A percentile compares a stretch with the other conserved stretches of the same genome.
phyloP scores from a whole-genome alignment of 257 asterid species.

The Solanum neorickii region DNA sequence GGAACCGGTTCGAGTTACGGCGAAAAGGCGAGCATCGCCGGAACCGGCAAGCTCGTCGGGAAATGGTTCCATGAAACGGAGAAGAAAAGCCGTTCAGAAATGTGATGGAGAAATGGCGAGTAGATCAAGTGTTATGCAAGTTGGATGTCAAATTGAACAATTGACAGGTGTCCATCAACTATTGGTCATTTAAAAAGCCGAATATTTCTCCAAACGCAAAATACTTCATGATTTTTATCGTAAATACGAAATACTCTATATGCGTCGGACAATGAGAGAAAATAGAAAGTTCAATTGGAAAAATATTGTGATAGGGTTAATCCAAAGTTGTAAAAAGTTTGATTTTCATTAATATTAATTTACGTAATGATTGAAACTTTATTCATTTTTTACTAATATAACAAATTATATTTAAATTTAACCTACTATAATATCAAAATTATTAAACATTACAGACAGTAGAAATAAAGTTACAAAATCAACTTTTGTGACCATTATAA shows the following conservation, averaged over 20 bases:
- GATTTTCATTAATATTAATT: no score
- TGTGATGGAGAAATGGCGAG: not conserved
- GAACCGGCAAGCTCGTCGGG: not conserved
- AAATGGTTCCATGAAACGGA: not conserved
- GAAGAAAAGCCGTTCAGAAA: not conserved
- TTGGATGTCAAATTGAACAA: not conserved
- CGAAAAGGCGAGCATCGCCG: not conserved
- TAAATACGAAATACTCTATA: no score
- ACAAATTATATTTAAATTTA: no score
- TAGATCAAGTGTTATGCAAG: not conserved
- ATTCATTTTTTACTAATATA: no score
- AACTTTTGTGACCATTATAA: not conserved
- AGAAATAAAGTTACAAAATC: not conserved
- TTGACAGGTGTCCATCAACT: not conserved
- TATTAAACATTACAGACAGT: not conserved
- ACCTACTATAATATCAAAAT: not conserved
- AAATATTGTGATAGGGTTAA: not conserved
- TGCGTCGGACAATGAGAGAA: not conserved
- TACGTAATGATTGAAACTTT: not conserved
- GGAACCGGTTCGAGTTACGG: slow-evolving; percentile 6
- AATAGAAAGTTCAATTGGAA: not conserved
- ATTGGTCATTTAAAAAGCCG: not conserved
- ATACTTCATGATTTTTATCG: no score
- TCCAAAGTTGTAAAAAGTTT: no score
- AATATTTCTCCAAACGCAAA: not conserved